Base-by-base conservation (phyloP, 2,329 filamentous ascomycete species). In the Fusarium phyllophilum region DNA sequence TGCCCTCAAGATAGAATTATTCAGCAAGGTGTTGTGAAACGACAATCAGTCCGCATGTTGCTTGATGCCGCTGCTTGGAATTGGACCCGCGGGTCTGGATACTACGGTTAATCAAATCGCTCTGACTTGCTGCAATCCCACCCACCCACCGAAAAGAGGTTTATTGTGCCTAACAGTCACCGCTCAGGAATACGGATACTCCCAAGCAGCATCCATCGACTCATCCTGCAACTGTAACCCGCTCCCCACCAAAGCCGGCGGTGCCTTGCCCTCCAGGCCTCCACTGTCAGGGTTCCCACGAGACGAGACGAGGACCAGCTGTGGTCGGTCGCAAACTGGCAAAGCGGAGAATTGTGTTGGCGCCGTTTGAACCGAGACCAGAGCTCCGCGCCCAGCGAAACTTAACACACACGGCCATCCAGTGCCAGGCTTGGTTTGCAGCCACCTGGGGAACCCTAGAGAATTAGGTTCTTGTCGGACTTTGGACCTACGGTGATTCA, bases 331-430 rank as follows among this genome's bases (percentile, higher is more conserved):
- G 71, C 45, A 73, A 66, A 61, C 46, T 71, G 44, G 63, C 41
- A 68, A 74, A 74, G 70, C 70, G 71, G 71, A 73, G 71, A 54
- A 66, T 42, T 56, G 51, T 68, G 66, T 51, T 74, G 70, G 70
- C 70, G 56, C 69, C 45, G 59, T 68, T 66, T 64, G 36, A 57
- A 56, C 65, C 66, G 54, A 70, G 29, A 41, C 42, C 24, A 61
- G 62, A 69, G 65, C 65, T 56, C 62, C 36, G 45, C 55, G 62
- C 46, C 45, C 69, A 65, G 69, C 49, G 29, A 54, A 73, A 73
- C 64, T 64, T 67, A 71, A 71, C 62, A 62, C 26, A 36, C 44
- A 55, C 48, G 48, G 12, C 45, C 56, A 59, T 59, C 70, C 61
- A 73, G 71, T 71, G 44, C 60, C 72, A 72, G 64, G 60, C 72